Base-by-base conservation (phyloP, 1,284 basidiomycete genomes). In the Cerrena zonata region DNA sequence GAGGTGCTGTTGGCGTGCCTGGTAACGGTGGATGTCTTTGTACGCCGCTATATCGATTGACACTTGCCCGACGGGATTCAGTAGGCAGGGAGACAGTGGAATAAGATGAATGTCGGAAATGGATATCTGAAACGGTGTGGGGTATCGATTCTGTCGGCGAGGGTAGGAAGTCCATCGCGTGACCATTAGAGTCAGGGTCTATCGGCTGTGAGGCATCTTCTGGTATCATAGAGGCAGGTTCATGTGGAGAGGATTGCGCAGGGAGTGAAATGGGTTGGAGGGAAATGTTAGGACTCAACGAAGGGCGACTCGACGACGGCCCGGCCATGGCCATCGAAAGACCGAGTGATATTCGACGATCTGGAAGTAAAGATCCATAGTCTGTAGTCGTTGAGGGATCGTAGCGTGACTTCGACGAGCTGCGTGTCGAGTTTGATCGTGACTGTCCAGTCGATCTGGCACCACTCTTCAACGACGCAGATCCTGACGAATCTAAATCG, bases 81-180 rank as follows among this genome's bases (percentile, higher is more conserved):
- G 5, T 42, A 5, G 11, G 5, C n/a, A 59, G 39, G 25, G 58
- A 61, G 12, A 52, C 50, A 15, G 60, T 63, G 1, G 75, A 70
- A 13, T 80, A 78, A 1, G 76, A 73, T 2, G 77, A 76, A 53
- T 79, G 74, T 45, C 79, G 71, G 68, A 84, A 84, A 56, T 80
- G 72, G 47, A 84, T 74, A 38, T 86, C 84, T 1, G 82, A 83
- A 36, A 84, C 41, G n/a, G 84, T 81, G 57, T 80, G 70, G 1
- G 84, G 82, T 48, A 85, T 69, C 48, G 83, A 86, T 45, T 86
- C 82, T 0, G 82, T 81, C 19, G 83, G 84, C 10, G 84, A 84
- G 26, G 65, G 67, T 18, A 56, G 57, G 40, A 61, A 58, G 37
- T 53, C 56, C 11, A 50, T 47, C 18, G 49, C 42, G 48, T 60